Evolutionary conservation across 2,329 filamentous ascomycete genomes (phyloP), one percentile per base, ranked within the genome.

Genomic region (Claviceps sp.): DNA sequence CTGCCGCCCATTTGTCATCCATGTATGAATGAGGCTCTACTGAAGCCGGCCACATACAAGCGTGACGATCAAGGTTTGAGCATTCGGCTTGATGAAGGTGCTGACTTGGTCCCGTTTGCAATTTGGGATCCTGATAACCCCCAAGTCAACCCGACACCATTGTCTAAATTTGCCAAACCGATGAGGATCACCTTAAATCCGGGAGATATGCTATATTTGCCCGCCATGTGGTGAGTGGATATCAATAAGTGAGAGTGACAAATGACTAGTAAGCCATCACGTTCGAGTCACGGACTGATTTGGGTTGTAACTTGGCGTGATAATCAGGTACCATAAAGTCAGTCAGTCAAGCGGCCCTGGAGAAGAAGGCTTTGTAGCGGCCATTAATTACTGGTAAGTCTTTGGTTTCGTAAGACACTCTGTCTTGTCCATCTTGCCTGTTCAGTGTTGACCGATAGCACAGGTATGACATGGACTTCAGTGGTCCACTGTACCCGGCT

Each of bases 161-260:
- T 84, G 59, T 86, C 84, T 1, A 60, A 67, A 38, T 69, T 82
- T 11, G 79, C 79, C 0, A 67, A 68, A 47, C 82, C 85, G 6
- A 59, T 88, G 55, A 71, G 76, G n/a, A 80, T 90, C 1, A 85
- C 82, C 0, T 67, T 93, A 3, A 65, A 82, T 1, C 76, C 81
- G 9, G 86, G 86, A 0, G 87, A 93, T 62, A 87, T 93, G 81
- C 65, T 93, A 16, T 93, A 93, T 67, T 70, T 93, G 34, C 87
- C 87, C 6, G 82, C 85, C 5, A 78, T 90, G 73, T 93, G 87
- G 87, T 86, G 56, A 64, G 74, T 63, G 26, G 2, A 18, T 34
- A 41, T 9, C 7, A 3, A 20, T 34, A 34, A 34, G 30, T 34
- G 30, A 34, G 30, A 34, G 30, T 34, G 30, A 34, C 9, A 11